Conservation (phyloP, 2,329 filamentous ascomycete species). For the Diaporthe capsici region DNA sequence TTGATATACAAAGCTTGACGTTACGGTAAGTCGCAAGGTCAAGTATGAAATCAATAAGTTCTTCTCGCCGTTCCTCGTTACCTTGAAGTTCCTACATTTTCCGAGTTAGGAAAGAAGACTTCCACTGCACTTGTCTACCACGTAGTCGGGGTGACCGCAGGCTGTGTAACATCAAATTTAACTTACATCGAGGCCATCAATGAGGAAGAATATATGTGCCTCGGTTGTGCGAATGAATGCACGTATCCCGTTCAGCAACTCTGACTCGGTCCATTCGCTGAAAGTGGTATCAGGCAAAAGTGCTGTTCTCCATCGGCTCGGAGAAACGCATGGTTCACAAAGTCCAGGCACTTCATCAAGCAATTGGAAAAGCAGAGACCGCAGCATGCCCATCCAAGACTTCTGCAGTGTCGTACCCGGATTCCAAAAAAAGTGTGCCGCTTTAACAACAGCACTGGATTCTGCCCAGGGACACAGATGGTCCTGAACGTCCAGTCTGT, state of each 20-base stretch:
- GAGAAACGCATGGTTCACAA: background rate
- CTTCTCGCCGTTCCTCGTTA: background rate
- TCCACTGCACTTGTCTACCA: no score
- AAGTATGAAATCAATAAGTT: background rate
- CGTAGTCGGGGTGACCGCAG: no score
- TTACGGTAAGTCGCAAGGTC: background rate
- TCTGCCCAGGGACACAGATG: background rate
- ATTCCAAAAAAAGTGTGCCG: slow-evolving; percentile 7
- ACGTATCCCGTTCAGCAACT: background rate
- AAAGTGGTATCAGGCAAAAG: background rate
- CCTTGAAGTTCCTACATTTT: background rate
- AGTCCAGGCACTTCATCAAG: background rate
- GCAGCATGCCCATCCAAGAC: background rate
- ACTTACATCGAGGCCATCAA: slow-evolving; percentile 13
- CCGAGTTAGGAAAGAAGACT: background rate
- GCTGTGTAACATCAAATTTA: no score
- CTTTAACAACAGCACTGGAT: background rate
- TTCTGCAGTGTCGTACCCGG: background rate
- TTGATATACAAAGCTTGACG: slow-evolving; percentile 5
- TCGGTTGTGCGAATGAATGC: background rate
- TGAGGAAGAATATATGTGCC: background rate
- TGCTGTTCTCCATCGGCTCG: background rate
- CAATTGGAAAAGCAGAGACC: background rate
- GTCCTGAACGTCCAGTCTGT: background rate
- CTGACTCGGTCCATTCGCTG: slow-evolving; percentile 11